A percentile compares a stretch with the other conserved stretches of the same genome.
phyloP scores from a whole-genome alignment of 2,329 filamentous ascomycete genomes.

The Eutypella sp. region DNA sequence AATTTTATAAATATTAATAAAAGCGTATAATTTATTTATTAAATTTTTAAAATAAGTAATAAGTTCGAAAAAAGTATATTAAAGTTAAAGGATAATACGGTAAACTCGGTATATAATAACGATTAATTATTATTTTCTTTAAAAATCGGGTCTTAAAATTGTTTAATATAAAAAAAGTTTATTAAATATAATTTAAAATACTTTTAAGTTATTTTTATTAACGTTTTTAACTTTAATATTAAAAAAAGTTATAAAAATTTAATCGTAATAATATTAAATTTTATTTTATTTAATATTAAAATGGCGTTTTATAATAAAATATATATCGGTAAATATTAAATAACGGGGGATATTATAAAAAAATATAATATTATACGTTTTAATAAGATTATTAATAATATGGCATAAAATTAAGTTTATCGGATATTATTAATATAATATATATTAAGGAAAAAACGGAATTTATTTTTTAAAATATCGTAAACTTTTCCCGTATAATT shows the following conservation, averaged over 20 bases:
- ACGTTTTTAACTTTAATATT: background rate
- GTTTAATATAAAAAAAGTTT: background rate
- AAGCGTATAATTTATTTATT: constrained; percentile 1
- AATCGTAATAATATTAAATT: background rate
- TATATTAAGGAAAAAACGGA: constrained; percentile 2
- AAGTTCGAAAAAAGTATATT: constrained; percentile 1
- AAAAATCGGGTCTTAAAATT: background rate
- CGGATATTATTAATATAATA: constrained; percentile 1
- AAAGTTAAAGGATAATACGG: no score
- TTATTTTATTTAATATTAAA: background rate
- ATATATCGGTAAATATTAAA: background rate
- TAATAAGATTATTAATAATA: constrained; percentile 1
- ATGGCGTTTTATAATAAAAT: background rate
- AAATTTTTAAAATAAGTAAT: background rate
- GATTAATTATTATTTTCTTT: background rate
- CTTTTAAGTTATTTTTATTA: background rate
- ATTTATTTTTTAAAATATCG: constrained; percentile 3
- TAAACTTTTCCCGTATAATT: constrained; percentile 1
- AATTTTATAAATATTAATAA: background rate
- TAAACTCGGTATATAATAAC: background rate
- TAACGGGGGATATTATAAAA: background rate
- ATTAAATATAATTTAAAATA: background rate
- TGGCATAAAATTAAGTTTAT: constrained; percentile 1
- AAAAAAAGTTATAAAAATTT: background rate
- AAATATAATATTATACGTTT: no score